Evolutionary conservation across 768 basidiomycete genomes (phyloP), one percentile per base, ranked within the genome.

Genomic region (Amanita phalloides): DNA sequence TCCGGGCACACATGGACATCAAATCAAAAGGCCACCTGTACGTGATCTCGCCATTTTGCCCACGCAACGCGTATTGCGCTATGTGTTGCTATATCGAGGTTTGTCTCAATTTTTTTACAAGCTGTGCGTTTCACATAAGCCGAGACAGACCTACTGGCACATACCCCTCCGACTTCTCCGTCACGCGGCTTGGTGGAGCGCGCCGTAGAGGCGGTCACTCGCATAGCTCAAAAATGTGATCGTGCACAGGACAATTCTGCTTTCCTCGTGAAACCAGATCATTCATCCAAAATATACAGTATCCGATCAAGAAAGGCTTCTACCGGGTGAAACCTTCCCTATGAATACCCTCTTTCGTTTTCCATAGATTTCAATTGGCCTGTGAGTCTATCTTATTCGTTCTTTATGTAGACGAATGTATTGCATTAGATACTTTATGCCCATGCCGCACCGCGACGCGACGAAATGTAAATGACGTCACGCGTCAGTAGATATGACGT

Each of bases 21-120:
- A 38, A n/a, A 43, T 17, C 30, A 50, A 45, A 35, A 44, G 21
- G 23, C 65, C 63, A 1, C 53, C 62, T 32, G 71, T 82, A n/a
- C 67, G 80, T 47, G 83, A 85, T 55, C 64, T 85, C 7, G 83
- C 80, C 1, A 84, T 85, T 55, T 64, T 80, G 53, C 83, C 83
- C 10, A 76, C 77, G 8, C 83, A 85, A 62, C 67, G 83, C 28
- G 72, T 83, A n/a, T 78, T 76, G 68, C 71, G 83, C 56, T 85
- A 85, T 59, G 83, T 81, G 3, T 55, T 85, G 38, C 65, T 83
- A 38, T 85, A 77, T 55, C 70, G 68, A 66, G 81, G 82, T 81
- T 45, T 52, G 73, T 66, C 45, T 9, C 26, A 21, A n/a, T 47
- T 48, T 26, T n/a, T 10, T 43, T 3, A 32, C 23, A 17, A 35